Base-by-base conservation (phyloP, 441 rosid genomes). In the Jatropha podagrica region DNA sequence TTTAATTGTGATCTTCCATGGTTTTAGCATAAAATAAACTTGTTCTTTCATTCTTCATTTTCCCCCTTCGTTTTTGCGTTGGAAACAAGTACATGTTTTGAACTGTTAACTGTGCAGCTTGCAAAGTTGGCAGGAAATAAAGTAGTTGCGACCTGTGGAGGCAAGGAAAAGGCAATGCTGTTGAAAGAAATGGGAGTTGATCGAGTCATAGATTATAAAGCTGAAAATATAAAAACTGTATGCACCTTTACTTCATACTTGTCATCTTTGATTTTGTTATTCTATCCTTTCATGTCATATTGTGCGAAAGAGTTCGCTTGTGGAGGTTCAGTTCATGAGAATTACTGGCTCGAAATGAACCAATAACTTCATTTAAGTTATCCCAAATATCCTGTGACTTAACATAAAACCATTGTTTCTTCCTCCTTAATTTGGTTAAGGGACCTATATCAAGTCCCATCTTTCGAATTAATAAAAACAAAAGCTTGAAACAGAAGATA, bases 71-170 rank as follows among this genome's bases (percentile, higher is more conserved):
- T 32, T 72, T 68, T 56, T 37, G 14, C 66, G 20, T 62, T 74
- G 72, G 61, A 68, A 67, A 40, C 13, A 44, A 38, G 20, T 64
- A 55, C 51, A 65, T 54, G 20, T 63, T 74, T 40, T 52, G 76
- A 80, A 56, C 75, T 78, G 26, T 63, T 77, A 5, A 73, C 44
- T 77, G 7, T 81, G 84, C 94, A 96, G 99, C 95, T 96, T 72
- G 98, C 98, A 38, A 94, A 91, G 82, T 76, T 94, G 76, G 94
- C 97, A 6, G 97, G 99, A 81, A 94, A 90, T 66, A 86, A 79
- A 37, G 98, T 92, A 59, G 89, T 94, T 70, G 99, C 98, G 72
- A 96, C 98, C 66, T 96, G 99, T 51, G 98, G 99, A 14, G 99
- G 97, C 56, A 82, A 87, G 76, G 92, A 89, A 73, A 96, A 96